Base-by-base conservation (phyloP, 2,329 filamentous ascomycete genomes). In the Botrytis byssoidea region DNA sequence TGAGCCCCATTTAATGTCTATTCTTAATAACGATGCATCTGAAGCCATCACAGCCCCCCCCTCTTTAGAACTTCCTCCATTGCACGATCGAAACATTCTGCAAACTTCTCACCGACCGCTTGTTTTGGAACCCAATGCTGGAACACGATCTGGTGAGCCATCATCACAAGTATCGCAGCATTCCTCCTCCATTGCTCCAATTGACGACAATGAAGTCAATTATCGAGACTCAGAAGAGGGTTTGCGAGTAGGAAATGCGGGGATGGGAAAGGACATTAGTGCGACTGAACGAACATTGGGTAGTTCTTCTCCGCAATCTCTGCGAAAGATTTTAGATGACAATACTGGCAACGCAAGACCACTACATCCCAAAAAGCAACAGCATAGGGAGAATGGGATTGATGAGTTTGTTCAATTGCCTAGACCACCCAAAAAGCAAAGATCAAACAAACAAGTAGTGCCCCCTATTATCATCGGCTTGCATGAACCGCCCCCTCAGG, bases 391-490 rank as follows among this genome's bases (percentile, higher is more conserved):
- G 12, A 80, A 85, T 61, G 82, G 85, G 42, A 89, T 89, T 76
- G 89, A 91, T 73, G 88, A 91, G 75, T 88, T 90, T 75, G 85
- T 90, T 55, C 89, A 91, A 79, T 83, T 91, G 25, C 89, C 89
- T 1, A 88, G 91, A 78, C 89, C 89, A 4, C 84, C 88, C 66
- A 90, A 90, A 83, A 91, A 90, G 79, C 88, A 89, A 77, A 90
- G 89, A 79, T 86, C 89, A 25, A 76, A 81, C 4, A 83, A 85
- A 20, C 86, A 88, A 77, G 83, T 86, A 68, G 87, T 89, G 79
- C 89, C 89, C 14, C 89, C 89, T 71, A 91, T 91, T 75, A 91
- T 91, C 79, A 90, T 89, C 74, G 89, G 89, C 68, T 83, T 91
- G 8, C 86, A 88, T 76, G 88, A 90, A 77, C 89, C 89, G 3